Percentiles rank a stretch among this genome's conserved stretches.
These are phyloP conservation scores for barrel medic (Medicago truncatula) DNA, from an alignment of 306 rosid species.

Conservation along the genomic window DNA sequence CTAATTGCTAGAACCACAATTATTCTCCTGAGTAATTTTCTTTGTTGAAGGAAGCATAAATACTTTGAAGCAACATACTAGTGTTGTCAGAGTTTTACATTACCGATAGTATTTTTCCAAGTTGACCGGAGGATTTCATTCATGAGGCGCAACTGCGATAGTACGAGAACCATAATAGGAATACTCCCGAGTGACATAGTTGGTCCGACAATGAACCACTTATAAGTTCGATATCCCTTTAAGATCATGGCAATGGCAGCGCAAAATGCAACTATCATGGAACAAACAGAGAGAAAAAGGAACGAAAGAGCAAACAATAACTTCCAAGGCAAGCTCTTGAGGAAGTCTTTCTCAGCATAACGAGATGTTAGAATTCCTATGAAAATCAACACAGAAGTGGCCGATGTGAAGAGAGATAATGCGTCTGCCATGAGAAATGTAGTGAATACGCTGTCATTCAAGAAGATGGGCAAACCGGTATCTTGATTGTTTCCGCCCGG, in stretches of 20 bases:
- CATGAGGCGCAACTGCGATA: background rate
- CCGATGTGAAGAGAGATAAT: background rate
- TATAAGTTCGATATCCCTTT: background rate
- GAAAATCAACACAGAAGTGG: constrained; percentile 21
- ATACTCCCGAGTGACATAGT: background rate
- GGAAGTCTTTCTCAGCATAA: constrained; percentile 4
- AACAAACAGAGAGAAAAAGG: constrained; percentile 22
- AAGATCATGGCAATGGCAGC: background rate
- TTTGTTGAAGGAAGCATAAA: background rate
- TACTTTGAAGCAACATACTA: background rate
- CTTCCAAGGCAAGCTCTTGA: background rate
- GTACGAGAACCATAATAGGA: background rate
- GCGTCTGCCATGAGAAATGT: constrained; percentile 20
- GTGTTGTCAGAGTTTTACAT: background rate
- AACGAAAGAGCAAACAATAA: background rate
- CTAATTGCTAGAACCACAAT: background rate
- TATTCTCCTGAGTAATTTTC: background rate
- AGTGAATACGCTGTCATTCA: background rate
- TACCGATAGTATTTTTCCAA: background rate
- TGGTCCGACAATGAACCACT: background rate
- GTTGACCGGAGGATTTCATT: background rate
- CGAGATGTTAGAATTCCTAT: constrained; percentile 15
- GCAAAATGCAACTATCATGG: constrained; percentile 20
- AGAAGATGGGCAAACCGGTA: background rate
- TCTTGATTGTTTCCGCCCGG: constrained; percentile 32